Conservation (phyloP, 2,329 filamentous ascomycete species). For the Alternaria tenuissima region DNA sequence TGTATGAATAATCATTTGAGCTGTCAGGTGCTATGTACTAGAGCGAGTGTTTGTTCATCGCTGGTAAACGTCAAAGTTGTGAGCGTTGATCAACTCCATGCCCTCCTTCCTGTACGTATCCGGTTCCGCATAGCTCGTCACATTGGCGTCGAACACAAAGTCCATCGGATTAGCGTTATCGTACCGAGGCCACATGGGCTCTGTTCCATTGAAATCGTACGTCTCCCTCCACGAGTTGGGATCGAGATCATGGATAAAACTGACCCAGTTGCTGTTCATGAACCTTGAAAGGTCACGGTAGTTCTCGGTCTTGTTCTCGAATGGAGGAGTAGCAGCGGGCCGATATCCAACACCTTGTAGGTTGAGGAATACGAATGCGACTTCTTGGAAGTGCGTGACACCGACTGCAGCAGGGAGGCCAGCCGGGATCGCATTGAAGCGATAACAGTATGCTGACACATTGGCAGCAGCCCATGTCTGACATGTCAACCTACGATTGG, state of each 20-base stretch:
- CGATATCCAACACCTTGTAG: slow-evolving; percentile 53
- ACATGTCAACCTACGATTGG: slow-evolving; percentile 62
- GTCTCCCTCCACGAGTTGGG: slow-evolving; percentile 36
- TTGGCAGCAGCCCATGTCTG: slow-evolving; percentile 60
- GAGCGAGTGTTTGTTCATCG: slow-evolving; percentile 4
- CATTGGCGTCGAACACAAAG: slow-evolving; percentile 59
- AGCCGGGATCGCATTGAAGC: slow-evolving; percentile 65
- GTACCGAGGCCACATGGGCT: slow-evolving; percentile 54
- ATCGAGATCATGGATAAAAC: slow-evolving; percentile 54
- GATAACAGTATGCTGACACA: slow-evolving; percentile 66
- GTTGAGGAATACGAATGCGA: slow-evolving; percentile 59
- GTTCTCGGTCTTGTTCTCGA: slow-evolving; percentile 45
- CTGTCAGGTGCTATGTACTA: neutral
- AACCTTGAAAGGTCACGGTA: slow-evolving; percentile 52
- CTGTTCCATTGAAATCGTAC: slow-evolving; percentile 27
- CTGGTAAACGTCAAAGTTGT: slow-evolving; percentile 19
- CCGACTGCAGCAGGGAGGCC: slow-evolving; percentile 55
- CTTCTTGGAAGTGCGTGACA: slow-evolving; percentile 64
- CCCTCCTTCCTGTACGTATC: slow-evolving; percentile 57
- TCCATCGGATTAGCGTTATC: slow-evolving; percentile 46
- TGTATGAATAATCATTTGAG: neutral
- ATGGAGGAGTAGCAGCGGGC: slow-evolving; percentile 42
- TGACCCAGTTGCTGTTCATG: slow-evolving; percentile 57
- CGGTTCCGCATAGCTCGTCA: slow-evolving; percentile 49
- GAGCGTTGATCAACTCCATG: slow-evolving; percentile 54